Evolutionary conservation across 2,329 filamentous ascomycete species (phyloP).

Genomic region (Sarocladium kiliense): DNA sequence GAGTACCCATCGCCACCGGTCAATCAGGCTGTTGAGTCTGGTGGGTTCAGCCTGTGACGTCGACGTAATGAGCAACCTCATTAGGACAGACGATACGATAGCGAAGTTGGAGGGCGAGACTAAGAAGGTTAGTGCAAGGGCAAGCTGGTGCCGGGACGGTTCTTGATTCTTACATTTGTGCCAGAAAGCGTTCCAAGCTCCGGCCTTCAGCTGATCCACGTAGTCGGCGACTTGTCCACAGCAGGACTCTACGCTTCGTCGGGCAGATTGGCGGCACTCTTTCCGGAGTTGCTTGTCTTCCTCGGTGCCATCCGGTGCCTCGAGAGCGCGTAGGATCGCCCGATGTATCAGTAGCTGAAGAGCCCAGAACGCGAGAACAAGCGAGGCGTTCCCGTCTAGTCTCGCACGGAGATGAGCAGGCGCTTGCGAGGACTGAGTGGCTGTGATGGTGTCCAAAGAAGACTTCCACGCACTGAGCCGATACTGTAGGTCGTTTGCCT

Average conservation of each 20-base stretch:
- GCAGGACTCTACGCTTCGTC: background rate
- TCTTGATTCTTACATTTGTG: background rate
- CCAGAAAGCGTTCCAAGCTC: slow-evolving; percentile 2
- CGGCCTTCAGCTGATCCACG: background rate
- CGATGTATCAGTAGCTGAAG: background rate
- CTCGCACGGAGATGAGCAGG: background rate
- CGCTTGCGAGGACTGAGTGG: background rate
- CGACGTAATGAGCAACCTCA: background rate
- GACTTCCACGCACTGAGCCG: background rate
- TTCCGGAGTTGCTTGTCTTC: background rate
- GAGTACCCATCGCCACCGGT: background rate
- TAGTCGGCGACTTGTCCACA: background rate
- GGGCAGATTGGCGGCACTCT: background rate
- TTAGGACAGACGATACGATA: background rate
- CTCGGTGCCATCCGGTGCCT: background rate
- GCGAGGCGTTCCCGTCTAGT: background rate
- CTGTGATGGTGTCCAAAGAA: background rate
- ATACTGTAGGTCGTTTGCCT: background rate
- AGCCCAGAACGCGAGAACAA: background rate
- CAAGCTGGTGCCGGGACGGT: background rate
- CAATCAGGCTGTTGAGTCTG: background rate
- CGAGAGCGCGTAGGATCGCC: background rate
- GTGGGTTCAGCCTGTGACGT: background rate
- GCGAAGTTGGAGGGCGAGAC: slow-evolving; percentile 1
- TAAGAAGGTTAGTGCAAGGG: background rate